Evolutionary conservation across 495 filamentous ascomycete genomes (phyloP), one percentile per base, ranked within the genome.

Genomic region (Darksidea phi): DNA sequence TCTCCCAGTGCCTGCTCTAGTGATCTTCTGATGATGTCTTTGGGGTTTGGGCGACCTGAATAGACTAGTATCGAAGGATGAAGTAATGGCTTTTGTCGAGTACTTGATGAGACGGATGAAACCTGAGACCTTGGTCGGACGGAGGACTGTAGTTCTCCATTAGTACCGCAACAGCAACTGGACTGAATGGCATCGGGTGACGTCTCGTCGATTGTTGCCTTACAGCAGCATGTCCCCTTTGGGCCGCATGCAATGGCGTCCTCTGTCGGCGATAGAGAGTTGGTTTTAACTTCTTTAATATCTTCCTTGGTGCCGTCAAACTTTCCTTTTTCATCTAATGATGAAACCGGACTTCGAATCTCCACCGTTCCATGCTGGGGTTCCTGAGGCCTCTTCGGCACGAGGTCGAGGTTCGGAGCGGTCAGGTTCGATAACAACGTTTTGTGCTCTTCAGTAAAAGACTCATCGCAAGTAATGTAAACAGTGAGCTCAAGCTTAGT

Each of bases 1-100:
- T 96, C 91, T 1, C 91, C 92, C 17, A 79, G 78, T 0, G 90
- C 89, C 17, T 79, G 80, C 73, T 96, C 91, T 0, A 96, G 70
- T 21, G 77, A 72, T 52, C 75, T 78, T 25, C 77, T 75, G 26
- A 88, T 79, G 49, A 87, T 74, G 2, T 62, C 71, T 1, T 67
- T 72, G 4, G 71, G 70, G 21, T 71, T 67, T 0, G 80, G 81
- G n/a, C 79, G 74, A 23, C 80, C 78, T 12, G 72, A 70, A 25
- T 75, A 5, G 1, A 75, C 53, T 3, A 59, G 61, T 2, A 75
- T 69, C 6, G 41, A 28, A 20, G 68, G 66, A 42, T 72, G 59
- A 4, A 67, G 11, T 37, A 72, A 42, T 34, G 45, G 43, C 18
- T 66, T 59, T n/a, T 47, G 57, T n/a, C 38, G 56, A 20, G 38